phyloP scores from a whole-genome alignment of 805 yeast genomes.

The Ogataea allantospora region DNA sequence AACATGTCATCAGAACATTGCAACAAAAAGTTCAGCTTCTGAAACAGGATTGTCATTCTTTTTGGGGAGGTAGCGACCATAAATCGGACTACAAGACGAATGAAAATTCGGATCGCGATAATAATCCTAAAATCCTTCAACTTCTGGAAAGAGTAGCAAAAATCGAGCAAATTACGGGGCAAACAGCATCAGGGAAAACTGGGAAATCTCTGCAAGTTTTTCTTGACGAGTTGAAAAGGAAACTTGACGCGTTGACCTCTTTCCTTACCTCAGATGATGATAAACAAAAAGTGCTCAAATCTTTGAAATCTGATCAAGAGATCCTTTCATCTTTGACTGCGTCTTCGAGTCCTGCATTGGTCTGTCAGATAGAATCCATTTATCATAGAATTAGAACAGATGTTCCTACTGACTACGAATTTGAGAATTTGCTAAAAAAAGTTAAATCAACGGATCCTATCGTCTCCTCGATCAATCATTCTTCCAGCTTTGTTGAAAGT shows the following conservation, averaged over 20 bases:
- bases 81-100: no score
- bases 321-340: neutral
- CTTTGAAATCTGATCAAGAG: neutral
- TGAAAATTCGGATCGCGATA: neutral
- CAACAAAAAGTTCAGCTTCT: neutral
- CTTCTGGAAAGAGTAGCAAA: conserved; percentile 1
- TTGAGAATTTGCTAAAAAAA: conserved; percentile 5
- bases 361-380: neutral
- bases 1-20: neutral
- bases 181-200: neutral
- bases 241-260: neutral
- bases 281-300: neutral
- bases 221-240: neutral
- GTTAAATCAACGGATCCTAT: conserved; percentile 22
- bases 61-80: neutral
- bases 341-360: neutral
- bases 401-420: neutral
- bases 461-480: conserved; percentile 4
- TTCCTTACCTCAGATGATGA: neutral
- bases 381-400: neutral
- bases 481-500: conserved; percentile 14
- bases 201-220: neutral
- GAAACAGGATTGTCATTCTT: no score
- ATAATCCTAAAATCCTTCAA: neutral
- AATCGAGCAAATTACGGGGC: conserved; percentile 1